A percentile compares a stretch with the other conserved stretches of the same genome.
phyloP scores from a whole-genome alignment of 805 yeast genomes.

The Saccharomycopsis capsularis region DNA sequence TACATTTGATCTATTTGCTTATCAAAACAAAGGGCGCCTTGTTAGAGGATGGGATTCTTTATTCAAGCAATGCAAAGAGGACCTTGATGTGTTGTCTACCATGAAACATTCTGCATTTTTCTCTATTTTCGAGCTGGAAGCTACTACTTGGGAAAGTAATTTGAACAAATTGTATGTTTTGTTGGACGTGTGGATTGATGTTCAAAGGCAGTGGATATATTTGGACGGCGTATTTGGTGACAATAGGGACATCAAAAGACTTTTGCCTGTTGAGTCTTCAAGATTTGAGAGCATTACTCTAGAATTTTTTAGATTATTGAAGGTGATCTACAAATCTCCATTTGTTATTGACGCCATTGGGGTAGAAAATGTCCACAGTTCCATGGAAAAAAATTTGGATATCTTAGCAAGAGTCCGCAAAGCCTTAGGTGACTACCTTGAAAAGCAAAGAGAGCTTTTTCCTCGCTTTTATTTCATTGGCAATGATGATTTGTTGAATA shows the following conservation, averaged over 20 bases:
- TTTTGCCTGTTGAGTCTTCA: slow-evolving; percentile 63
- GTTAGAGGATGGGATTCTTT: slow-evolving; percentile 63
- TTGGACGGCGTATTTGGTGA: slow-evolving; percentile 69
- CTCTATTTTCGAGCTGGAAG: slow-evolving; percentile 51
- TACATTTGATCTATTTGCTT: slow-evolving; percentile 47
- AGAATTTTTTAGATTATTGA: slow-evolving; percentile 50
- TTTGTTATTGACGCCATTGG: slow-evolving; percentile 49
- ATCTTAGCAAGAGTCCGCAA: slow-evolving; percentile 52
- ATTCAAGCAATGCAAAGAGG: slow-evolving; percentile 51
- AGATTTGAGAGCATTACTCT: slow-evolving; percentile 57
- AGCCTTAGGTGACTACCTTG: slow-evolving; percentile 72
- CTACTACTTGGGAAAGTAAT: slow-evolving; percentile 46
- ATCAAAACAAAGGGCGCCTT: slow-evolving; percentile 44
- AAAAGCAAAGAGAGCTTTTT: slow-evolving; percentile 65
- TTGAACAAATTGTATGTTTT: slow-evolving; percentile 45
- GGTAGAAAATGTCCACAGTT: slow-evolving; percentile 40
- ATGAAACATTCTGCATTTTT: slow-evolving; percentile 67
- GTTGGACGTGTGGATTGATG: slow-evolving; percentile 71
- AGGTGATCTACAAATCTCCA: slow-evolving; percentile 41
- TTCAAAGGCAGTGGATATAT: slow-evolving; percentile 85
- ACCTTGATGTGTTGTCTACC: slow-evolving; percentile 54
- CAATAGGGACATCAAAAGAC: slow-evolving; percentile 48
- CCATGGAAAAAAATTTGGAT: slow-evolving; percentile 46
- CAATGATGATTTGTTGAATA: slow-evolving; percentile 79
- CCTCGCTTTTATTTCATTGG: slow-evolving; percentile 86